Percentiles rank a stretch among this genome's conserved stretches.
Evolutionary conservation across 2,329 filamentous ascomycete genomes (phyloP).

Genomic region (Talaromyces verruculosus): DNA sequence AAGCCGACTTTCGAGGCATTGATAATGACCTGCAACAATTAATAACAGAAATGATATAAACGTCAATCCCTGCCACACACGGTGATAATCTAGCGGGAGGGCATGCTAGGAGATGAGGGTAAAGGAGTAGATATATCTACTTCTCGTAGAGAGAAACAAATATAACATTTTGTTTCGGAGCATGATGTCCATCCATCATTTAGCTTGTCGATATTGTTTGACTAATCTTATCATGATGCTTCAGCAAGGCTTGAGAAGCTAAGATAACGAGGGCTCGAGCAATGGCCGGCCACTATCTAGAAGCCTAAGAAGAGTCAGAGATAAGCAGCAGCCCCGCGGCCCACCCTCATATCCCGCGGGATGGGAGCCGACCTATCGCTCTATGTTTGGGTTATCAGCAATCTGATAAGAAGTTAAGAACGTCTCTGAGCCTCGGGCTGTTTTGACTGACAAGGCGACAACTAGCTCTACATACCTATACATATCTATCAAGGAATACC

Average conservation of each 20-base stretch:
- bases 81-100: neutral
- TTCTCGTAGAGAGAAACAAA: neutral
- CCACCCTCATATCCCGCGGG: constrained; percentile 11
- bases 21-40: neutral
- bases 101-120: neutral
- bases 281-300: neutral
- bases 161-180: neutral
- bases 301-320: neutral
- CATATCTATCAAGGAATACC: neutral
- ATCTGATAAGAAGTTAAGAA: neutral
- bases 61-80: neutral
- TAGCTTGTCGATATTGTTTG: neutral
- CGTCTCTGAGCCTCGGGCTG: neutral
- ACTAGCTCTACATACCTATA: neutral
- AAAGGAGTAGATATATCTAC: neutral
- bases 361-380: neutral
- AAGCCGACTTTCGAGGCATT: neutral
- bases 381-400: neutral
- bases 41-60: neutral
- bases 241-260: neutral
- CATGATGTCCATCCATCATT: neutral
- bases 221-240: neutral
- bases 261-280: neutral
- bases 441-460: neutral
- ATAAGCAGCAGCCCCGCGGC: neutral